Evolutionary conservation across 2,329 filamentous ascomycete species (phyloP).

Genomic region (Achaetomium macrosporum): DNA sequence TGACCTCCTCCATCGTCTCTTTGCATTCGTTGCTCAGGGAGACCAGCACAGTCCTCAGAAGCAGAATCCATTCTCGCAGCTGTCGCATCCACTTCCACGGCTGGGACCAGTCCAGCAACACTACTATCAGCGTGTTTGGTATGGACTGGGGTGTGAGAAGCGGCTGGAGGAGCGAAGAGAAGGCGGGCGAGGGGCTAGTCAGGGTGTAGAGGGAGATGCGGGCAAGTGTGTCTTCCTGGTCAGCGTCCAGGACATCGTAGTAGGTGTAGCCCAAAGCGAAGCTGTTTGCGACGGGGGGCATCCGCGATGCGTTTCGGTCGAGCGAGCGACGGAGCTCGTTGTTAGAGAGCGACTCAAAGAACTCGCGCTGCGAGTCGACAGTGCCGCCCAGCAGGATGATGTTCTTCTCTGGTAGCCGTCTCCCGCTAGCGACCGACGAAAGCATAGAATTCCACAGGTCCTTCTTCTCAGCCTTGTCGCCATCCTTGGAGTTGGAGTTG

Average conservation of each 20-base stretch:
- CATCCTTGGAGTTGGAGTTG: constrained; percentile 52
- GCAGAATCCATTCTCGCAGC: constrained; percentile 80
- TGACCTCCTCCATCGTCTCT: constrained; percentile 79
- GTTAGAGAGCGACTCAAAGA: constrained; percentile 60
- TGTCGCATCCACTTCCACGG: constrained; percentile 91
- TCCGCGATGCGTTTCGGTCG: constrained; percentile 52
- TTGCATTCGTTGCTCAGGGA: constrained; percentile 71
- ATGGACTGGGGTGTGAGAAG: constrained; percentile 79
- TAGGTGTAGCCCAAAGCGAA: constrained; percentile 94
- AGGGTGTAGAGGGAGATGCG: constrained; percentile 85
- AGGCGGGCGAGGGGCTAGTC: constrained; percentile 75
- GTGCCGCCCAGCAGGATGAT: constrained; percentile 79
- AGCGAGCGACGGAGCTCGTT: constrained; percentile 48
- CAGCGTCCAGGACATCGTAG: constrained; percentile 86
- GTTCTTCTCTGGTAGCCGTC: constrained; percentile 87
- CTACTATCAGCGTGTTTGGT: constrained; percentile 78
- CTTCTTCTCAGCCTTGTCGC: constrained; percentile 61
- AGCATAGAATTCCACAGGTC: constrained; percentile 95
- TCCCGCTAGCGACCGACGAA: constrained; percentile 82
- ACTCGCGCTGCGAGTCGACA: constrained; percentile 76
- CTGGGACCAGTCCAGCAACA: constrained; percentile 92
- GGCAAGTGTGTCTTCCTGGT: constrained; percentile 89
- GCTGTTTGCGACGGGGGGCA: constrained; percentile 79
- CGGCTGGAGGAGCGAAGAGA: constrained; percentile 75
- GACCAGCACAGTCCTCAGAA: constrained; percentile 70